Evolutionary conservation across 805 yeast species (phyloP).

Genomic region (Priceomyces haplophilus): DNA sequence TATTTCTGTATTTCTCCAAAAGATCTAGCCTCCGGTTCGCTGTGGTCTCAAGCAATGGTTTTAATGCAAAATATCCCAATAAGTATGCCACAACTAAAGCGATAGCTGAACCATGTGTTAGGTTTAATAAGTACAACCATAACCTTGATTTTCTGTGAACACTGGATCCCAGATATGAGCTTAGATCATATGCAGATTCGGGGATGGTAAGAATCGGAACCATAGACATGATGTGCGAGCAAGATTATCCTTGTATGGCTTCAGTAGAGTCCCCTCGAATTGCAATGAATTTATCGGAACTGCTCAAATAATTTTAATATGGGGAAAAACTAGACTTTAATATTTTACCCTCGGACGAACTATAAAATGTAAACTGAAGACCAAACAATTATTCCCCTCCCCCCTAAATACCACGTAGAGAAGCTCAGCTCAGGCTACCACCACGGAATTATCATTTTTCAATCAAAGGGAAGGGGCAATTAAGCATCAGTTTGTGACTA

Average conservation of each 20-base stretch:
- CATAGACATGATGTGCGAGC: conserved; percentile 7
- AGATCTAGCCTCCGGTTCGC: conserved; percentile 30
- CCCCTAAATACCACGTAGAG: no score
- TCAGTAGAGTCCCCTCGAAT: no score
- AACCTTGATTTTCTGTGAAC: conserved; percentile 20
- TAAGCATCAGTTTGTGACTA: no score
- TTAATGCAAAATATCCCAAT: conserved; percentile 29
- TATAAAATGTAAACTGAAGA: background rate
- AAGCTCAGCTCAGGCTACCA: no score
- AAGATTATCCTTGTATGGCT: background rate
- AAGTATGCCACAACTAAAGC: conserved; percentile 27
- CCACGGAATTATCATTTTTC: no score
- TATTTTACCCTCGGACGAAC: conserved; percentile 1
- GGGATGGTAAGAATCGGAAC: conserved; percentile 40
- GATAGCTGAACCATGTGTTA: conserved; percentile 35
- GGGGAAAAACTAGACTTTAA: no score
- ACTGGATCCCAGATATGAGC: conserved; percentile 15
- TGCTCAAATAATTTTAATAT: no score
- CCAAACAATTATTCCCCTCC: background rate
- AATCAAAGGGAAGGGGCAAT: no score
- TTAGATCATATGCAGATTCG: conserved; percentile 37
- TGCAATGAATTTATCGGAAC: background rate
- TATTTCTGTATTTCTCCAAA: conserved; percentile 29
- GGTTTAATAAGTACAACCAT: conserved; percentile 23
- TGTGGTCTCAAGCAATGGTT: conserved; percentile 33